Base-by-base conservation (phyloP, 2,329 filamentous ascomycete genomes). In the Ophiostoma sp. region DNA sequence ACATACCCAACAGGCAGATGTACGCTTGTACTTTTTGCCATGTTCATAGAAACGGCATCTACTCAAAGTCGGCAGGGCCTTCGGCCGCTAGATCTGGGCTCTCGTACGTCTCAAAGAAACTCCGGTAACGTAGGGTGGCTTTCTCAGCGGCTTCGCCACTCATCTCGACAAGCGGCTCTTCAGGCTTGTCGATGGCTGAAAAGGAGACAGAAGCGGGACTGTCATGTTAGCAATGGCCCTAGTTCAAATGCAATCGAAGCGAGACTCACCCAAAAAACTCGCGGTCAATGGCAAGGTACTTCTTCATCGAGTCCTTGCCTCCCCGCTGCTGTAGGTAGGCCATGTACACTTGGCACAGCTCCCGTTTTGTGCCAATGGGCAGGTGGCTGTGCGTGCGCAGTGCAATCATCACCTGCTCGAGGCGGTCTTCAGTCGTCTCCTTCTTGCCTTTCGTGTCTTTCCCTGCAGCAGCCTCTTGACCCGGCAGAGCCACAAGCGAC, bases 261-360 rank as follows among this genome's bases (percentile, higher is more conserved):
- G 13, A 11, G 10, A 77, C 87, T 79, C 81, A 89, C 88, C 95
- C 95, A 78, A 96, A 95, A 72, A 97, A 87, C 78, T 96, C 91
- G 62, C 89, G 87, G 77, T 99, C 94, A 48, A 98, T 82, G 71
- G 85, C 82, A 77, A 97, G 84, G 78, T 94, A 97, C 75, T 94
- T 90, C 79, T 93, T 92, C 81, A 96, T 94, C 1, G 92, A 87
- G 41, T 94, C 87, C 78, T 93, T 91, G 72, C 87, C 89, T 17
- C 94, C 94, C 69, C 91, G 85, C 75, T 96, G 89, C 73, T 96
- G 87, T 48, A 99, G 83, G 76, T 95, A 97, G 15, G 85, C 82
- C 83, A 97, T 88, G 79, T 98, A 99, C 70, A 85, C 82, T 72
- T 91, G 86, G 57, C 89, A 89, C 5, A 99, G 81, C 64, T 93